A percentile compares a stretch with the other conserved stretches of the same genome.
Evolutionary conservation across 352 stramenopile species (phyloP).

Genomic region (Globisporangium echinulatum): DNA sequence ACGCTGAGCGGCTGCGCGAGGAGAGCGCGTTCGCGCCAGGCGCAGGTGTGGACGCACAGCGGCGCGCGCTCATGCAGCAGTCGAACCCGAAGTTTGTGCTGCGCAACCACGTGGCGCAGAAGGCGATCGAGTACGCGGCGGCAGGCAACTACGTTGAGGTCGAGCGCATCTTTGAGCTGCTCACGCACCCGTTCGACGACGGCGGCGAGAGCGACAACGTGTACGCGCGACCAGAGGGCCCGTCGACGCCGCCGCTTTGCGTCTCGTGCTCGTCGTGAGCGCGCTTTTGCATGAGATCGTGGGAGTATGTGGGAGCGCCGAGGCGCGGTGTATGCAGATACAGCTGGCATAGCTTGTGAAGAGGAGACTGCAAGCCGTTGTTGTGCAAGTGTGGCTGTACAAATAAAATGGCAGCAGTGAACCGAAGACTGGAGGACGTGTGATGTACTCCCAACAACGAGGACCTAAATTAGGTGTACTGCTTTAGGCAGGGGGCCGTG

Average conservation of each 20-base stretch:
- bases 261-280: constrained; percentile 83
- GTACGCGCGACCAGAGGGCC: constrained; percentile 48
- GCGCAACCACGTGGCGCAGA: constrained; percentile 87
- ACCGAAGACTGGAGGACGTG: no score
- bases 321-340: no score
- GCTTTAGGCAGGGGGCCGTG: no score
- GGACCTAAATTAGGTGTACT: no score
- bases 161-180: constrained; percentile 59
- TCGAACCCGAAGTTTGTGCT: constrained; percentile 84
- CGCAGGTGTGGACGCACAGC: constrained; percentile 25
- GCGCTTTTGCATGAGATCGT: background rate
- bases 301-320: no score
- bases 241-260: constrained; percentile 42
- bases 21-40: constrained; percentile 33
- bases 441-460: no score
- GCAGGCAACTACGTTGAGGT: constrained; percentile 61
- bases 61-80: constrained; percentile 38
- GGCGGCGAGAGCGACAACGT: constrained; percentile 26
- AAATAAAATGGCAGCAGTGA: no score
- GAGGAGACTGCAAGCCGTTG: background rate
- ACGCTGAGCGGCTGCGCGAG: constrained; percentile 35
- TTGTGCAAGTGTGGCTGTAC: no score
- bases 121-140: constrained; percentile 75
- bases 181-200: constrained; percentile 69
- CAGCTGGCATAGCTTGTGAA: background rate